A percentile compares a stretch with the other conserved stretches of the same genome.
Conservation (phyloP, 2,329 filamentous ascomycete genomes). For the Albifimbria verrucaria region DNA sequence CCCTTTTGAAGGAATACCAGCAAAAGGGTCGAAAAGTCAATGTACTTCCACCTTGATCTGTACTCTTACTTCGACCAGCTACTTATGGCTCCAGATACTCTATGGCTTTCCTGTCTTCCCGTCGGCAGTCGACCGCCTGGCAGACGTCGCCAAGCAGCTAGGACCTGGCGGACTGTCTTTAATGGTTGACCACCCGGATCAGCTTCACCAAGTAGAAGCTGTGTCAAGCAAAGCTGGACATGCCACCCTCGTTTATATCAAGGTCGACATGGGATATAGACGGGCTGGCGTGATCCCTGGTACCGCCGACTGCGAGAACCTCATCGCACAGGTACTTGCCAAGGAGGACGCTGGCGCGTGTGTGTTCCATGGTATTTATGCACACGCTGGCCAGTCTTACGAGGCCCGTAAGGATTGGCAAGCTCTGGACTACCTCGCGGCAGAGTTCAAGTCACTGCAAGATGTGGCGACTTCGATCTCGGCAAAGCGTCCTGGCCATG, state of each 20-base stretch:
- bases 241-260: conserved; percentile 60
- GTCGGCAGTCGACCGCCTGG: conserved; percentile 57
- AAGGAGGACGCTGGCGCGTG: no score
- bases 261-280: conserved; percentile 68
- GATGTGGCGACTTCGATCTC: conserved; percentile 38
- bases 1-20: conserved; percentile 56
- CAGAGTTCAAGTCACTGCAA: conserved; percentile 56
- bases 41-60: conserved; percentile 35
- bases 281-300: conserved; percentile 61
- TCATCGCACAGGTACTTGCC: conserved; percentile 47
- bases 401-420: conserved; percentile 47
- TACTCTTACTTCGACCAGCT: not conserved
- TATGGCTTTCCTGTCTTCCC: conserved; percentile 68
- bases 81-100: conserved; percentile 45
- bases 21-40: conserved; percentile 51
- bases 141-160: conserved; percentile 49
- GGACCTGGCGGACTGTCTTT: conserved; percentile 54
- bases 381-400: conserved; percentile 72
- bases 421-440: conserved; percentile 55
- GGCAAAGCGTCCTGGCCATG: not conserved
- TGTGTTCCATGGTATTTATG: conserved; percentile 62
- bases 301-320: conserved; percentile 38
- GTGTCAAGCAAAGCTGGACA: conserved; percentile 37
- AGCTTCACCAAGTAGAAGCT: conserved; percentile 45
- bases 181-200: conserved; percentile 64